Base-by-base conservation (phyloP, 805 yeast species). In the Scheffersomyces lignosus region DNA sequence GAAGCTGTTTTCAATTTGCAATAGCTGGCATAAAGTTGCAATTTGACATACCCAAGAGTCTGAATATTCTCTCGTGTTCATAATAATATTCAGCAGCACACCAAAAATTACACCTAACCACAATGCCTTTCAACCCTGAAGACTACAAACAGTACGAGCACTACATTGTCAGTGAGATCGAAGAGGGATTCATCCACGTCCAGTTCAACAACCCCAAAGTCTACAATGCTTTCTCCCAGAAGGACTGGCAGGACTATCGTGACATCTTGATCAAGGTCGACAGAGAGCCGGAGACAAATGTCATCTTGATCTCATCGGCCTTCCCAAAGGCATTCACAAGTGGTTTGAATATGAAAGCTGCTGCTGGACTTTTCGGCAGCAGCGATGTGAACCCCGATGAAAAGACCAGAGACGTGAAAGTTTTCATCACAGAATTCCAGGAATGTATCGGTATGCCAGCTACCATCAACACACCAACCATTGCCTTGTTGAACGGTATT, bases 401-500 rank as follows among this genome's bases (percentile, higher is more conserved):
- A 2, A n/a, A 15, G 3, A 23, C 15, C 20, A 28, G 29, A 13
- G 33, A 20, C 17, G 14, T 29, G 24, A 57, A 63, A 29, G 41
- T 59, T 6, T 70, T 64, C 49, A 71, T 85, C 22, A 52, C 54
- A 12, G 76, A 73, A 13, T 84, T 85, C 62, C 95, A 85, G 54
- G 60, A 68, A 30, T 64, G 77, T 32, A 70, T 83, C 33, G 62
- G 67, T 2, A 58, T 73, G 3, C 78, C 82, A 0, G 59, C 73
- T 0, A 52, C 67, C 15, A 74, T 75, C 36, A 47, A 49, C 14
- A 74, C 78, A 10, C 85, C 95, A 3, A 83, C 87, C 8, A 80
- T 85, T 42, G 77, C 75, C 2, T 71, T 84, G 1, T 63, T 77
- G 30, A 87, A 85, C 58, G 93, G 93, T 0, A 64, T 73, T 8